A percentile compares a stretch with the other conserved stretches of the same genome.
phyloP scores from a whole-genome alignment of 169 alveolate genomes.

The Theileria parva region DNA sequence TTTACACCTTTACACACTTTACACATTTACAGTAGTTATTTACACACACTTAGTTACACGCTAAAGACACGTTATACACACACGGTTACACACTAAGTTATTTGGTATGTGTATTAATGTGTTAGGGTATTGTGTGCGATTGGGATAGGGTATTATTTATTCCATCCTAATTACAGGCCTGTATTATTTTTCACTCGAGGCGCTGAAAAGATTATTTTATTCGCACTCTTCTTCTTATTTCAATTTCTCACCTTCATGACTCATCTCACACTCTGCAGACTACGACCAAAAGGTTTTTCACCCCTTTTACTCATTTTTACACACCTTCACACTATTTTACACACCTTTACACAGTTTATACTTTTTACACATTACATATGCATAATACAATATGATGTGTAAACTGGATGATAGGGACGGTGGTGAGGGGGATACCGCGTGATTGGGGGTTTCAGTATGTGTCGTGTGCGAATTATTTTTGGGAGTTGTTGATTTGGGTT shows the following conservation, averaged over 20 bases:
- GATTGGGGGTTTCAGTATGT: constrained; percentile 95
- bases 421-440: constrained; percentile 90
- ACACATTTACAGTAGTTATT: too few species aligned
- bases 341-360: too few species aligned
- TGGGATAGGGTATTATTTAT: constrained; percentile 88
- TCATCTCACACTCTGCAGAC: constrained; percentile 90
- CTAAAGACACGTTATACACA: too few species aligned
- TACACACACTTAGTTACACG: too few species aligned
- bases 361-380: neutral
- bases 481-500: constrained; percentile 96
- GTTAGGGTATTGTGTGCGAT: constrained; percentile 85
- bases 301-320: neutral
- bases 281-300: constrained; percentile 84
- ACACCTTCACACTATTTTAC: too few species aligned
- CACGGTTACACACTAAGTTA: too few species aligned
- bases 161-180: constrained; percentile 92
- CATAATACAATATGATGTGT: too few species aligned
- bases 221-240: constrained; percentile 73
- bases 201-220: constrained; percentile 41
- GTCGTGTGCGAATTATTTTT: constrained; percentile 96
- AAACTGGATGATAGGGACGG: constrained; percentile 77
- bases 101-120: neutral
- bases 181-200: constrained; percentile 31
- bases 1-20: neutral
- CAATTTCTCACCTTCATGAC: constrained; percentile 92